Evolutionary conservation across 805 yeast species (phyloP).

Genomic region (Pichia occidentalis): DNA sequence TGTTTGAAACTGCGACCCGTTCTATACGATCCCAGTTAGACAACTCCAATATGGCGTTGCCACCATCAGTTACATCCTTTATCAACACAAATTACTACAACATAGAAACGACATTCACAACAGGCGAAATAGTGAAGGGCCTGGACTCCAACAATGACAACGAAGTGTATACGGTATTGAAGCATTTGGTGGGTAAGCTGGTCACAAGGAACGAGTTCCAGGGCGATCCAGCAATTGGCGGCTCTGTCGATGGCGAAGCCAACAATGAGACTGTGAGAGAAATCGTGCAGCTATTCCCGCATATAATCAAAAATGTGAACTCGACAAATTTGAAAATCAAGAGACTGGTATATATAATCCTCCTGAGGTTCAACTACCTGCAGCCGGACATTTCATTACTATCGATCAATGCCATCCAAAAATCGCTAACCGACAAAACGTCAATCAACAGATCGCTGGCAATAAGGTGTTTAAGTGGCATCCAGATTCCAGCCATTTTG

Average conservation of each 20-base stretch:
- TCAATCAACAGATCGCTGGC: slow-evolving; percentile 67
- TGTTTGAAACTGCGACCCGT: slow-evolving; percentile 18
- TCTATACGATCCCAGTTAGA: slow-evolving; percentile 14
- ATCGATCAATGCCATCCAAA: slow-evolving; percentile 88
- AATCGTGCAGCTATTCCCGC: slow-evolving; percentile 58
- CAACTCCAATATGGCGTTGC: slow-evolving; percentile 13
- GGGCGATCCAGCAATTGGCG: no score
- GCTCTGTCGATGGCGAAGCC: neutral
- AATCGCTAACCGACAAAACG: slow-evolving; percentile 62
- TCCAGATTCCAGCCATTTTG: slow-evolving; percentile 70
- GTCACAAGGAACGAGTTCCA: slow-evolving; percentile 27
- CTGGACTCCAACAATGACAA: slow-evolving; percentile 65
- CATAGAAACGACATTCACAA: slow-evolving; percentile 33
- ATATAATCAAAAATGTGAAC: slow-evolving; percentile 82
- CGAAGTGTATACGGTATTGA: slow-evolving; percentile 55
- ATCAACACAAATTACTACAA: slow-evolving; percentile 21
- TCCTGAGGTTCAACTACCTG: slow-evolving; percentile 68
- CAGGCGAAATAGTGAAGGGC: slow-evolving; percentile 57
- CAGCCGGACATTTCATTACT: slow-evolving; percentile 88
- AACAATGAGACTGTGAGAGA: slow-evolving; percentile 29
- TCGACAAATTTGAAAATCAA: slow-evolving; percentile 58
- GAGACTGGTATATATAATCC: slow-evolving; percentile 68
- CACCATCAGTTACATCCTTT: slow-evolving; percentile 19
- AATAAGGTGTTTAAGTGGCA: slow-evolving; percentile 74
- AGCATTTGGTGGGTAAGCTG: slow-evolving; percentile 42